Conservation (phyloP, 257 asterid species). For the Solanum tacnaense region DNA sequence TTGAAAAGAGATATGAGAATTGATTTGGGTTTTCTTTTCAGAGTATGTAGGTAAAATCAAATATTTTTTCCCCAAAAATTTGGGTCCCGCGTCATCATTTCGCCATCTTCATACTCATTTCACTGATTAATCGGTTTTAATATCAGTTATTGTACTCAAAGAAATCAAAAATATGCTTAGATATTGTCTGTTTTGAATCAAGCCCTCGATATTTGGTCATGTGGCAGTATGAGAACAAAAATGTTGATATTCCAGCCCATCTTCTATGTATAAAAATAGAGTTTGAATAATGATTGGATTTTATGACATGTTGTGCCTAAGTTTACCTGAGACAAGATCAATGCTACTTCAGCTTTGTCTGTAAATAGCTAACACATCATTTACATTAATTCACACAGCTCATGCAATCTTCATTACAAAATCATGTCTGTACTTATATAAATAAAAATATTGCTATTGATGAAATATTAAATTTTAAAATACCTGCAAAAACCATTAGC, state of each 20-base stretch:
- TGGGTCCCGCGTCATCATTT: accelerated
- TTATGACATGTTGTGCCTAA: background rate
- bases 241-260: background rate
- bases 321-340: background rate
- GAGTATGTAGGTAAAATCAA: no score
- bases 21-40: no score
- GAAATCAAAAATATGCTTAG: accelerated
- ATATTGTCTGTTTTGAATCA: background rate
- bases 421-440: background rate
- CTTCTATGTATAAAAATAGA: background rate
- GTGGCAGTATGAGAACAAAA: background rate
- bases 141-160: no score
- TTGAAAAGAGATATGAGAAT: no score
- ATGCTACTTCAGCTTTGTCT: background rate
- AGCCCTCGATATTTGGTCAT: no score
- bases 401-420: background rate
- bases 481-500: background rate
- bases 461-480: background rate
- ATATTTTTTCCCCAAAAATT: no score
- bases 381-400: background rate
- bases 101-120: background rate
- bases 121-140: no score
- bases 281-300: background rate
- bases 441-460: background rate
- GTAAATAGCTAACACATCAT: background rate